Base-by-base conservation (phyloP, 1,139 yeast species). In the Taphrina pruni region DNA sequence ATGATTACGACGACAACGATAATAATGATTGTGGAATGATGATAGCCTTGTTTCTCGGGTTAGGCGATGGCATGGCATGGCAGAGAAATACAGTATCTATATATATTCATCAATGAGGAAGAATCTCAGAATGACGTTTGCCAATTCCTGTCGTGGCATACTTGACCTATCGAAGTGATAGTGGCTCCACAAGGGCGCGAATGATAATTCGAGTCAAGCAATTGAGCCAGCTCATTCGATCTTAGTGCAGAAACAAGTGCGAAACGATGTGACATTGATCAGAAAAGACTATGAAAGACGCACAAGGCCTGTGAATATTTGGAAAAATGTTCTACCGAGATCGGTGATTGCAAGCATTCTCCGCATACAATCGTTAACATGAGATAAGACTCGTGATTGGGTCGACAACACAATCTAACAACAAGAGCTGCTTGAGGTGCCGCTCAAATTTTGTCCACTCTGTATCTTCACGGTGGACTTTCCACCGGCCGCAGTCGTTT, bases 371-470 rank as follows among this genome's bases (percentile, higher is more conserved):
- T n/a, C 48, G 20, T 6, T 45, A 6, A 17, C 48, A 39, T 26
- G 43, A 39, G 43, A 39, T 43, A 11, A 39, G 43, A 39, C 14
- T 39, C 14, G 43, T 39, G 14, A 6, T 6, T 11, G 6, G 6
- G 26, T 2, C 51, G 51, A 46, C 51, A 8, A 26, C 6, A 39
- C 20, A 38, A 45, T 32, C 43, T 82, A 88, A 83, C 97, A 93
- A 83, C 99, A 94, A 71, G 92, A 87, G 77, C 85, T 84, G 72
- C 87, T 80, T 76, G 85, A 86, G 74, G 85, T 84, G 73, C 86
- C 83, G 71, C 89, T 85, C 77, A 93, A 89, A 69, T 94, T 87
- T 79, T 92, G 94, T 72, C 98, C 97, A 77, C 90, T 86, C 79
- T 60, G 65, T n/a, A 94, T 84, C 81, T 91, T 92, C 75, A 93